Base-by-base conservation (phyloP, 208 protist genomes). In the Wallacemonas collosoma region DNA sequence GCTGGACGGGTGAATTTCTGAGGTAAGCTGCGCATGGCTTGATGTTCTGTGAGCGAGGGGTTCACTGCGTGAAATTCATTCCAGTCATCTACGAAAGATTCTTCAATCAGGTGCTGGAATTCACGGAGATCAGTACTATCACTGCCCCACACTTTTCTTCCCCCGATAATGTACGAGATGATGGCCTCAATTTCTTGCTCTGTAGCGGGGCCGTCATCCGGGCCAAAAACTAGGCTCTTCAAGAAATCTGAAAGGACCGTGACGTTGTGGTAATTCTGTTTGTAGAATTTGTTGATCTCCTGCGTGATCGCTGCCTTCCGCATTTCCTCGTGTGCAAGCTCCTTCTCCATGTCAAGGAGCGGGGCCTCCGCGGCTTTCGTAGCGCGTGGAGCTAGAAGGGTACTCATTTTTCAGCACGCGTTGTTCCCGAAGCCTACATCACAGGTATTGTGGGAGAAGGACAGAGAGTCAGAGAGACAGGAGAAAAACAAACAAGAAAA, bases 71-170 rank as follows among this genome's bases (percentile, higher is more conserved):
- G 68, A 56, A 90, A 93, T 7, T 83, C n/a, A 3, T 71, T 71
- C 80, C 80, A 88, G 40, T 87, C 88, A 56, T 83, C 67, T 55
- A 75, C 70, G 67, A 87, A 88, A 1, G 82, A 80, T 12, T 64
- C 9, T 50, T 76, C 67, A 40, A 84, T 77, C 0, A 78, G 38
- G 5, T 58, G 70, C n/a, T 77, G 68, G 63, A 85, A 89, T n/a
- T 89, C 67, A 0, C 47, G n/a, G 2, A 85, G 81, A 41, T 86
- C 83, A 4, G 73, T 62, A 58, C 75, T 76, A 26, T 80, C 74
- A 54, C 75, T 83, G 17, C 82, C 73, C 77, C 84, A 89, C 17
- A 69, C 67, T 14, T 70, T 74, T 11, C 68, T 58, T 17, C 75
- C 38, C 0, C 81, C 79, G 1, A 77, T 73, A 54, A 89, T 83